Base-by-base conservation (phyloP, 2,329 filamentous ascomycete genomes). In the Fusarium pininemorale region DNA sequence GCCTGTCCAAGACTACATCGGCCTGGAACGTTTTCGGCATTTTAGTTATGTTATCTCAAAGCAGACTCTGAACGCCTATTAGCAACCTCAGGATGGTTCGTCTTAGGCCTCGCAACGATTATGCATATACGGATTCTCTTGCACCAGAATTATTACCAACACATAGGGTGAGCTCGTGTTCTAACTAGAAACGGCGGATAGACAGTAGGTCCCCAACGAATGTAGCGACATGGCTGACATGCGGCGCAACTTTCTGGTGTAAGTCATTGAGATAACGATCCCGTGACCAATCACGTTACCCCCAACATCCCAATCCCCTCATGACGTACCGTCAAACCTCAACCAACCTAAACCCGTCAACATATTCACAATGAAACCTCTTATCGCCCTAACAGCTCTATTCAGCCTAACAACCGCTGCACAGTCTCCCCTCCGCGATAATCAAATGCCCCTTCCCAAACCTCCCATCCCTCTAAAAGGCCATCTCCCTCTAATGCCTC, bases 401-500 rank as follows among this genome's bases (percentile, higher is more conserved):
- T 38, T 75, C 51, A 68, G 67, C 48, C 63, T 77, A 55, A 22
- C 73, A 20, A 39, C 58, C 24, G 37, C 69, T 26, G 60, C 58
- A 6, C 69, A 72, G 32, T 45, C 41, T 10, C 70, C 75, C 22
- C 72, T 77, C 14, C 44, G 42, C 42, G 58, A 62, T 10, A 35
- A 30, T 20, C 55, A 58, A 66, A 45, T 32, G 7, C 53, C 55
- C 6, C 42, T 60, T 4, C 26, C 53, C 15, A 68, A 48, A 24
- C 28, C 66, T 28, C 45, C 61, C 10, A 69, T 53, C 22, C 74
- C 63, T 55, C 69, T 71, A 38, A 70, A 63, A 66, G 72, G 71
- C 58, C 74, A 74, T 45, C 75, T 79, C 42, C 80, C 77, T 66
- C 69, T 76, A 69, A 81, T 81, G 74, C 16, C 63, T 72, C 61